phyloP scores from a whole-genome alignment of 1,139 yeast species.

The Yamadazyma diddensiae region DNA sequence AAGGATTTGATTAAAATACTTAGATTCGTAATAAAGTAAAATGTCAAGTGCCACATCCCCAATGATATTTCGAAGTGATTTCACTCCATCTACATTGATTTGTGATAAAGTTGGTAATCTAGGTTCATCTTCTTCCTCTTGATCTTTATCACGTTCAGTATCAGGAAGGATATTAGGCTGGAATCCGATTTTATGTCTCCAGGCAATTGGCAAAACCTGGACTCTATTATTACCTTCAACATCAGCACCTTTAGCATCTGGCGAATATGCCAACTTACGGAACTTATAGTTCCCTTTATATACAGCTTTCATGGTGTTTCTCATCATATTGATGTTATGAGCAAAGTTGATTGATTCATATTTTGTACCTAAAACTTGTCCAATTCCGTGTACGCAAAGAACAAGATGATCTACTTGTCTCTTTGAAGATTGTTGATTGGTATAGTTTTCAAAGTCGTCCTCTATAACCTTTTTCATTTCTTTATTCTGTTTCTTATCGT shows the following conservation, averaged over 20 bases:
- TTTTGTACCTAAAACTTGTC: constrained; percentile 79
- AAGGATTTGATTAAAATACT: constrained; percentile 60
- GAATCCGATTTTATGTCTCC: constrained; percentile 72
- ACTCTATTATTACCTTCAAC: constrained; percentile 50
- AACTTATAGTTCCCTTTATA: constrained; percentile 46
- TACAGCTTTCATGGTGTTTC: constrained; percentile 61
- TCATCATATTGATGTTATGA: constrained; percentile 72
- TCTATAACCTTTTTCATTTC: constrained; percentile 47
- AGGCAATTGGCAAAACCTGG: constrained; percentile 75
- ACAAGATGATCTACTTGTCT: constrained; percentile 76
- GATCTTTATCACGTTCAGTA: constrained; percentile 13
- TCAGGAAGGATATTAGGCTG: constrained; percentile 43
- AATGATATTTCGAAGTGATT: constrained; percentile 69
- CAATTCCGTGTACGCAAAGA: constrained; percentile 89
- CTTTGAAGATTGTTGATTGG: constrained; percentile 28
- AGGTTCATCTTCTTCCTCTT: constrained; percentile 26
- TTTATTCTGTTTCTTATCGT: constrained; percentile 16
- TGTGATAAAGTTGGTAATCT: constrained; percentile 65
- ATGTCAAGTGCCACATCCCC: constrained; percentile 89
- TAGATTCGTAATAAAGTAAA: constrained; percentile 78
- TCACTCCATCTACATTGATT: constrained; percentile 78
- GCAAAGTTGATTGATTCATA: constrained; percentile 84
- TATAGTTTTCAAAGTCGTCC: constrained; percentile 47
- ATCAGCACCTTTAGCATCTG: constrained; percentile 15
- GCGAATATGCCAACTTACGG: constrained; percentile 35